Conservation (phyloP, 768 basidiomycete species). For the Termitomyces sp. region DNA sequence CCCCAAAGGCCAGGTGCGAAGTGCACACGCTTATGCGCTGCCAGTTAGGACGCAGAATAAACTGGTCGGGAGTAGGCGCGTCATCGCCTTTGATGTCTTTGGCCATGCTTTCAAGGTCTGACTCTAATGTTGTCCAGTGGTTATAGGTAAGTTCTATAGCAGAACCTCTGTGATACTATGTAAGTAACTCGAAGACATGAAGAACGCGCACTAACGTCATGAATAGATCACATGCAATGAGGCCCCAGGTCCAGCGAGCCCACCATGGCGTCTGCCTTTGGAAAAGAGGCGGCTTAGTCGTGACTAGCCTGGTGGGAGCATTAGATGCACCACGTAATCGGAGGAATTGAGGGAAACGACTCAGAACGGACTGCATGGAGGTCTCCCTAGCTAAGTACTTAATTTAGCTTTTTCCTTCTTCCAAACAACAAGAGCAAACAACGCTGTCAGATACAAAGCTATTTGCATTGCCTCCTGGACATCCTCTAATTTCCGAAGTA, state of each 20-base stretch:
- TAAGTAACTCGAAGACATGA: background rate
- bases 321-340: constrained; percentile 5
- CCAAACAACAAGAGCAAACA: constrained; percentile 5
- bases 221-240: constrained; percentile 25
- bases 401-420: too few relatives aligned
- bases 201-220: constrained; percentile 21
- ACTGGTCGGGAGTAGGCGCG: constrained; percentile 11
- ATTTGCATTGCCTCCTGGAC: background rate
- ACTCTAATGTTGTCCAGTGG: constrained; percentile 22
- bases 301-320: background rate
- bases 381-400: background rate
- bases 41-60: constrained; percentile 26
- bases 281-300: constrained; percentile 20
- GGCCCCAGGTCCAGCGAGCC: constrained; percentile 23
- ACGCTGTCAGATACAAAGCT: background rate
- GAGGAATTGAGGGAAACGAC: constrained; percentile 8
- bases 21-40: constrained; percentile 25
- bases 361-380: constrained; percentile 9
- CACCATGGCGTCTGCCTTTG: constrained; percentile 24
- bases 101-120: constrained; percentile 17
- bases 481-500: constrained; percentile 1
- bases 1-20: constrained; percentile 23
- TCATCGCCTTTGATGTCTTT: constrained; percentile 12
- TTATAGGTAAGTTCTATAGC: constrained; percentile 30
- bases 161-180: constrained; percentile 17